Percentiles rank a stretch among this genome's conserved stretches.
Conservation (phyloP, 352 stramenopile species). For the Peronospora destructor region DNA sequence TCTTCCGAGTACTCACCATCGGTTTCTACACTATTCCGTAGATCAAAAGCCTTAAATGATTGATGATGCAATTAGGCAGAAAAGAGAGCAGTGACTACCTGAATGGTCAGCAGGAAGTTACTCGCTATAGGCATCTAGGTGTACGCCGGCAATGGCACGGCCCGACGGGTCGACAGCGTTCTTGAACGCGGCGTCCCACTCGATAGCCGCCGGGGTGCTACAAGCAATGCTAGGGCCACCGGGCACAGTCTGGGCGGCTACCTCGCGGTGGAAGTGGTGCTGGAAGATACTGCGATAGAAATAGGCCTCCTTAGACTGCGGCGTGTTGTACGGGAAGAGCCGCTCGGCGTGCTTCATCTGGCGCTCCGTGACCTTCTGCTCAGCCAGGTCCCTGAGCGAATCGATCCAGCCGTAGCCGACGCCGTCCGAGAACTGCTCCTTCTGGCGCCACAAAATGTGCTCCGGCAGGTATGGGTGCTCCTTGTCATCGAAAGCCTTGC, state of each 20-base stretch:
- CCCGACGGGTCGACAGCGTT: slow-evolving; percentile 92
- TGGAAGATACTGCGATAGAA: slow-evolving; percentile 96
- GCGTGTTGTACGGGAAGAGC: slow-evolving; percentile 97
- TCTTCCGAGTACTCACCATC: too few relatives aligned
- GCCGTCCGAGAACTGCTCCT: slow-evolving; percentile 99
- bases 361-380: slow-evolving; percentile 92
- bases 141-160: slow-evolving; percentile 90
- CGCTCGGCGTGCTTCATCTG: slow-evolving; percentile 92
- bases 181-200: slow-evolving; percentile 95
- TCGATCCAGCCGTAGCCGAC: slow-evolving; percentile 99
- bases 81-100: too few relatives aligned
- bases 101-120: slow-evolving; percentile 16
- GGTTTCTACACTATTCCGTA: too few relatives aligned
- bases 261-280: slow-evolving; percentile 95
- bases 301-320: slow-evolving; percentile 97
- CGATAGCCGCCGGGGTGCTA: slow-evolving; percentile 95
- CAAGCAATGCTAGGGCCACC: slow-evolving; percentile 97
- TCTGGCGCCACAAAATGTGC: slow-evolving; percentile 98
- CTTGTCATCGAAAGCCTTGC: slow-evolving; percentile 96
- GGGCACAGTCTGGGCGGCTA: slow-evolving; percentile 94
- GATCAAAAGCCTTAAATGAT: too few relatives aligned
- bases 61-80: too few relatives aligned
- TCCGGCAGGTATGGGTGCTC: slow-evolving; percentile 96
- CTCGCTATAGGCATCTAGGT: slow-evolving; percentile 89
- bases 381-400: slow-evolving; percentile 92